Evolutionary conservation across 148 eudicot genomes (phyloP), one percentile per base, ranked within the genome.

Genomic region (Vaccinium macrocarpon): DNA sequence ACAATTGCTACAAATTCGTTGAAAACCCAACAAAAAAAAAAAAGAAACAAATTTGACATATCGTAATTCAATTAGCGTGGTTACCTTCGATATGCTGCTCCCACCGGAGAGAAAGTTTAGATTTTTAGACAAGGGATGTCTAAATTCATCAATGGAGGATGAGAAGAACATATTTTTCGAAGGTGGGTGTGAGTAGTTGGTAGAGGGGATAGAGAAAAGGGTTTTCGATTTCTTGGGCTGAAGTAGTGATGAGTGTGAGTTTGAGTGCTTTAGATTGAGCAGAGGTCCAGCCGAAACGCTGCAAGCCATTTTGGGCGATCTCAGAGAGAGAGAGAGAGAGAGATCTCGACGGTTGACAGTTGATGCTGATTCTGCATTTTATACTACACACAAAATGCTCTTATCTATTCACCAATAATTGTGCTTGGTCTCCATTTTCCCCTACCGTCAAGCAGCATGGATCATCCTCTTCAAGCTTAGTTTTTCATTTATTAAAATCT

Each of bases 261-360:
- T 79, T 5, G 84, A 66, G 51, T 84, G 84, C 42, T 64, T 82
- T 81, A 76, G 82, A 50, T 79, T 86, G 50, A 84, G 32, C 38
- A 81, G 83, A 84, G 89, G 85, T 75, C 66, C 83, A 78, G 77
- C 46, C 52, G 82, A 86, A 42, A 56, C 48, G 77, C 78, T 78
- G 84, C 89, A 82, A 72, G 91, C 89, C 92, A 91, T 90, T 82
- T 64, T 68, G 77, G 76, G 77, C 49, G 46, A 42, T 27, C 48
- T 18, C 27, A 82, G 81, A 82, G 79, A n/a, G 38, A 29, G 25
- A 18, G 80, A 70, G 75, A 72, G 86, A 82, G 64, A 53, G 82
- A n/a, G 76, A 29, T 29, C 25, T 11, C 6, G 76, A 77, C 81
- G 51, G 68, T 84, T 78, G 68, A 66, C 62, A 16, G 82, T 84